phyloP scores from a whole-genome alignment of 208 protist species.

The Acanthamoeba culbertsoni region DNA sequence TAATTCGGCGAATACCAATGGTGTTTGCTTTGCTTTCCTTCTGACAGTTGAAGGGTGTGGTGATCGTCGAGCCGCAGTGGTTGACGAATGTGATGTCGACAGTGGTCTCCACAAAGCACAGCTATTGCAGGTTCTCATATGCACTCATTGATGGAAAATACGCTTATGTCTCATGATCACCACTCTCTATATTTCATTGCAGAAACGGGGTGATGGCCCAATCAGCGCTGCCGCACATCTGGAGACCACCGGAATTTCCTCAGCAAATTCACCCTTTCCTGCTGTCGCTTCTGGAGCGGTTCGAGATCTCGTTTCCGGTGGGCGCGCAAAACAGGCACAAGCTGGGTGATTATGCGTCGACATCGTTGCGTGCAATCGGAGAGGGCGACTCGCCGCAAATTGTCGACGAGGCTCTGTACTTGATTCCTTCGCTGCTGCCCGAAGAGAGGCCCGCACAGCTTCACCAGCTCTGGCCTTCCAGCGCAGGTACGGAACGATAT shows the following conservation, averaged over 20 bases:
- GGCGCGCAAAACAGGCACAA: background rate
- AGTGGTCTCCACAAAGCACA: conserved; percentile 42
- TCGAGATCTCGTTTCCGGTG: conserved; percentile 24
- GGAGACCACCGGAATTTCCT: background rate
- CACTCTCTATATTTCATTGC: background rate
- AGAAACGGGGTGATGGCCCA: background rate
- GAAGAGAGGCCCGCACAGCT: background rate
- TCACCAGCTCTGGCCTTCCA: background rate
- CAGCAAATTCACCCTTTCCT: background rate
- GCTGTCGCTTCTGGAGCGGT: conserved; percentile 9
- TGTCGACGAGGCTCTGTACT: conserved; percentile 35
- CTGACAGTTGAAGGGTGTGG: conserved; percentile 62
- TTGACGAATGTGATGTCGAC: conserved; percentile 72
- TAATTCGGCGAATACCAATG: background rate
- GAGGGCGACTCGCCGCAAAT: no score
- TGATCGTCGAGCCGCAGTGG: conserved; percentile 72
- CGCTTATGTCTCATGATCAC: background rate
- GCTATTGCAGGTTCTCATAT: background rate
- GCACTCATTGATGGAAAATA: background rate
- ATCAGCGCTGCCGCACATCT: background rate
- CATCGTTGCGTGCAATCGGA: background rate
- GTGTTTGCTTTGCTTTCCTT: background rate
- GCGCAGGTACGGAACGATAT: background rate
- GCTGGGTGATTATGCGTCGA: background rate
- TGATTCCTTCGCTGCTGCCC: conserved; percentile 26